These are phyloP conservation scores for Pholiota conissans DNA, from an alignment of 768 basidiomycete genomes.

Conservation along the genomic window DNA sequence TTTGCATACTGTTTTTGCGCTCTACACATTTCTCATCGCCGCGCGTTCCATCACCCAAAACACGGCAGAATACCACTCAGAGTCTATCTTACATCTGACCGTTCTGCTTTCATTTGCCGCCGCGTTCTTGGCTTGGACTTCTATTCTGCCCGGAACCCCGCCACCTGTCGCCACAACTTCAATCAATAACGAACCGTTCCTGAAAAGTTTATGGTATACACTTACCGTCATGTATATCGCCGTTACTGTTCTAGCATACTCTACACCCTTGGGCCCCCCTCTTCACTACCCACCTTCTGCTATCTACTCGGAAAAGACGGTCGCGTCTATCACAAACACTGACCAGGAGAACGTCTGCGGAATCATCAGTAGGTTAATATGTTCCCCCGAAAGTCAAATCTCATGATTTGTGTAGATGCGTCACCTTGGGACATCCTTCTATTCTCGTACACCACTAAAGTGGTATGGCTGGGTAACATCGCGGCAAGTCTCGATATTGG, in stretches of 20 bases:
- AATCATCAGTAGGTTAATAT: slow-evolving; percentile 38
- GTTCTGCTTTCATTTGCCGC: slow-evolving; percentile 49
- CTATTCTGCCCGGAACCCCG: slow-evolving; percentile 55
- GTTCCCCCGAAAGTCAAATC: background rate
- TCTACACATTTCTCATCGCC: slow-evolving; percentile 59
- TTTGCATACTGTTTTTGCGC: slow-evolving; percentile 52
- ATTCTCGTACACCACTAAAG: slow-evolving; percentile 88
- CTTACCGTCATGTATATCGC: slow-evolving; percentile 50
- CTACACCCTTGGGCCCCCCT: slow-evolving; percentile 74
- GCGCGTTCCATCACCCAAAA: slow-evolving; percentile 51
- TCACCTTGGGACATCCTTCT: slow-evolving; percentile 64
- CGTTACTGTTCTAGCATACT: slow-evolving; percentile 36
- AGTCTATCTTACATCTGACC: slow-evolving; percentile 62
- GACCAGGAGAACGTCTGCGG: slow-evolving; percentile 78
- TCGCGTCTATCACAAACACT: slow-evolving; percentile 57
- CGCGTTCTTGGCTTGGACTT: slow-evolving; percentile 26
- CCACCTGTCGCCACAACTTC: slow-evolving; percentile 30
- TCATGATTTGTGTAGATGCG: slow-evolving; percentile 36
- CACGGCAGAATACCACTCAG: slow-evolving; percentile 39
- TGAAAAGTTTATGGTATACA: slow-evolving; percentile 50
- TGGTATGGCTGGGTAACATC: slow-evolving; percentile 80
- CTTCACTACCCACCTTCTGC: slow-evolving; percentile 71
- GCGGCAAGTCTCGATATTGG: slow-evolving; percentile 79
- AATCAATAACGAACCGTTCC: slow-evolving; percentile 16
- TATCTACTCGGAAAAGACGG: slow-evolving; percentile 74